These are phyloP conservation scores for Cercophora samala DNA, from an alignment of 495 filamentous ascomycete species.

Conservation along the genomic window DNA sequence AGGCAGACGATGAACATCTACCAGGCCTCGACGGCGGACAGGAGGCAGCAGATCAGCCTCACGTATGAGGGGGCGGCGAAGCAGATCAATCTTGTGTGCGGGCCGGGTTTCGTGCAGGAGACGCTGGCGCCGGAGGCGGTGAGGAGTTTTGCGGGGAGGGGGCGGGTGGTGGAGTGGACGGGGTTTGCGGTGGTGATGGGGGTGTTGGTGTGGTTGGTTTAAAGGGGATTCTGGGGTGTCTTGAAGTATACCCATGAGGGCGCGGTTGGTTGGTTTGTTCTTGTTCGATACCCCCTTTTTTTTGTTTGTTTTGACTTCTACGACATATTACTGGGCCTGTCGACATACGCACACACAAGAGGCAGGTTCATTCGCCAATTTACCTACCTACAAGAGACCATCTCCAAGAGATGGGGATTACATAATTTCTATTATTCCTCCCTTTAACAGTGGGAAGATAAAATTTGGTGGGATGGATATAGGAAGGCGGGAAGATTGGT, in stretches of 20 bases:
- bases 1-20: slow-evolving; percentile 69
- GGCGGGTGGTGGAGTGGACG: neutral
- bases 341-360: neutral
- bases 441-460: neutral
- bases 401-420: neutral
- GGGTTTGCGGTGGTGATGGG: neutral
- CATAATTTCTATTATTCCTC: neutral
- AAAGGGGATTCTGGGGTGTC: neutral
- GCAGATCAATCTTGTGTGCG: slow-evolving; percentile 64
- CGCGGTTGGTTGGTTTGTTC: neutral
- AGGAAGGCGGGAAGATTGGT: neutral
- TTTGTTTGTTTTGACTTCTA: neutral
- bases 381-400: no score
- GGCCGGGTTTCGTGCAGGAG: slow-evolving; percentile 58
- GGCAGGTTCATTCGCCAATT: neutral
- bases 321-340: neutral
- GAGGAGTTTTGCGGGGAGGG: neutral
- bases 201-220: slow-evolving; percentile 1
- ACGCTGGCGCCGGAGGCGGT: slow-evolving; percentile 48
- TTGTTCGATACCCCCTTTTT: neutral
- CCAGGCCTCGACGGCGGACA: slow-evolving; percentile 55
- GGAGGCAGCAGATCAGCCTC: slow-evolving; percentile 52
- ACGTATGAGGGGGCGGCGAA: slow-evolving; percentile 63
- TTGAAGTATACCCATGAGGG: no score
- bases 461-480: neutral